Conservation (phyloP, 2,329 filamentous ascomycete genomes). For the Clonostachys byssicola region DNA sequence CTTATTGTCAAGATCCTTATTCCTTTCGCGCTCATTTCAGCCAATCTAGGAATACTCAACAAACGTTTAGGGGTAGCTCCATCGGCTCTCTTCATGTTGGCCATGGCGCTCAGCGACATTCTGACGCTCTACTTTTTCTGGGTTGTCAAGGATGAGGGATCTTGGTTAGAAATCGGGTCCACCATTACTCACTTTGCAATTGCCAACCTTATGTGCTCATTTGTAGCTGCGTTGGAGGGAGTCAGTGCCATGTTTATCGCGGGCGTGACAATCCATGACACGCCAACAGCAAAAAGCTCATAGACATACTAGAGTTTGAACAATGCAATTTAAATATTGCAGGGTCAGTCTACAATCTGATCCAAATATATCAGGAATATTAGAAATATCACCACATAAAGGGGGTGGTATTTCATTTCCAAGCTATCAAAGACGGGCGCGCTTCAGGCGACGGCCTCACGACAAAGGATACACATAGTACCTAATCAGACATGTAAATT, state of each 20-base stretch:
- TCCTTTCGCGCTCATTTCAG: conserved; percentile 87
- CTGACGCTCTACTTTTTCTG: conserved; percentile 96
- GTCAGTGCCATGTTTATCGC: conserved; percentile 79
- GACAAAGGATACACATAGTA: no score
- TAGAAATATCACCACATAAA: no score
- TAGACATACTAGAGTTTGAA: no score
- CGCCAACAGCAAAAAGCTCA: no score
- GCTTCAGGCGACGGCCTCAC: no score
- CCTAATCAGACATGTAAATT: no score
- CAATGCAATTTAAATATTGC: no score
- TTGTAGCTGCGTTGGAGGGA: conserved; percentile 83
- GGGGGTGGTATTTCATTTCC: no score
- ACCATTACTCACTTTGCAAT: conserved; percentile 96
- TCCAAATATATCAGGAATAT: no score
- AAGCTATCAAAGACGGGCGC: no score
- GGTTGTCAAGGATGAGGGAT: conserved; percentile 93
- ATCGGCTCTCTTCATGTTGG: conserved; percentile 87
- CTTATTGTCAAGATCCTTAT: conserved; percentile 87
- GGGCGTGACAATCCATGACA: conserved; percentile 32
- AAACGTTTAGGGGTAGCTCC: conserved; percentile 78
- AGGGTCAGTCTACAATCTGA: no score
- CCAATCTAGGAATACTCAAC: conserved; percentile 92
- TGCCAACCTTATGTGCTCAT: conserved; percentile 82
- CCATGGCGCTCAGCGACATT: conserved; percentile 87
- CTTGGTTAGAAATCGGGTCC: conserved; percentile 95